phyloP scores from a whole-genome alignment of 345 rosid species.

The Aethionema arabicum region DNA sequence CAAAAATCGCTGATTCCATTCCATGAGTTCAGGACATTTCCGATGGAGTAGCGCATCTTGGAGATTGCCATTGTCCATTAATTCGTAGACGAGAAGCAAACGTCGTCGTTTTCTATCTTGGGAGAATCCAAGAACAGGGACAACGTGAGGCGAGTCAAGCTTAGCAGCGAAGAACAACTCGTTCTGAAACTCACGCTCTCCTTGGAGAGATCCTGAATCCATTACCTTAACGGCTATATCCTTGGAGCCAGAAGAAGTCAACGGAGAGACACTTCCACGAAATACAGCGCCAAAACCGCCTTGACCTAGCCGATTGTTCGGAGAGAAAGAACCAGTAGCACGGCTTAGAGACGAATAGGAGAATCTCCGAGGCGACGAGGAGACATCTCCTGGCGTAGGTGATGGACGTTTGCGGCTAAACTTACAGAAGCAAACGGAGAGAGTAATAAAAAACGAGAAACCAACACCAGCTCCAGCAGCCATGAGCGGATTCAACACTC shows the following conservation, averaged over 20 bases:
- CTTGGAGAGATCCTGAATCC: slow-evolving; percentile 93
- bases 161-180: slow-evolving; percentile 80
- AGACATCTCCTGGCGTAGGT: background rate
- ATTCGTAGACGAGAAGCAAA: slow-evolving; percentile 71
- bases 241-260: slow-evolving; percentile 6
- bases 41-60: slow-evolving; percentile 83
- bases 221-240: slow-evolving; percentile 83
- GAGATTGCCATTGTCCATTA: slow-evolving; percentile 82
- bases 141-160: slow-evolving; percentile 59
- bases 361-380: slow-evolving; percentile 42
- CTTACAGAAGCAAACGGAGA: slow-evolving; percentile 58
- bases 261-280: slow-evolving; percentile 50
- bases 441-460: slow-evolving; percentile 47
- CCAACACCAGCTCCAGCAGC: slow-evolving; percentile 39
- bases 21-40: slow-evolving; percentile 64
- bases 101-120: slow-evolving; percentile 63
- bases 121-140: slow-evolving; percentile 81
- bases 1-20: slow-evolving; percentile 62
- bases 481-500: slow-evolving; percentile 31
- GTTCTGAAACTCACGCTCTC: slow-evolving; percentile 94
- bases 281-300: slow-evolving; percentile 87
- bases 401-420: slow-evolving; percentile 48
- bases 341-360: slow-evolving; percentile 66
- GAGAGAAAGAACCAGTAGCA: slow-evolving; percentile 61
- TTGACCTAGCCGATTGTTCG: slow-evolving; percentile 57